phyloP scores from a whole-genome alignment of 352 stramenopile genomes.

The Globisporangium mamillatum region DNA sequence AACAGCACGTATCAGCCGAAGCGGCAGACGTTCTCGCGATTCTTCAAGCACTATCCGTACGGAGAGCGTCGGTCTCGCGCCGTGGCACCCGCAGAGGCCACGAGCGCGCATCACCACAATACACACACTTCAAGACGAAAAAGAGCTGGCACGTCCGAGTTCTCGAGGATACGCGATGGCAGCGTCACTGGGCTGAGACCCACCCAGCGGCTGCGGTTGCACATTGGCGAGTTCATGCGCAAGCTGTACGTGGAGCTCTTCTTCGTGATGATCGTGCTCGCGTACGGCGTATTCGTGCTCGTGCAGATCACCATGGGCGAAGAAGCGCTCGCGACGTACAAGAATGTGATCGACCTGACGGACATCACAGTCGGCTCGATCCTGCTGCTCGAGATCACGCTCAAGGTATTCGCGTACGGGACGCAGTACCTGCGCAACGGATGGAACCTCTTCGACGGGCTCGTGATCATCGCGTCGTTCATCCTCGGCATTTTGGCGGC shows the following conservation, averaged over 20 bases:
- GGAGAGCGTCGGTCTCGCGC: conserved; percentile 55
- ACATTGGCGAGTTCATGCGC: conserved; percentile 79
- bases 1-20: conserved; percentile 49
- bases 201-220: conserved; percentile 44
- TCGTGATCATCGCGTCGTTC: conserved; percentile 81
- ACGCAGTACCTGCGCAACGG: conserved; percentile 57
- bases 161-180: conserved; percentile 32
- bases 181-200: conserved; percentile 27
- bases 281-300: conserved; percentile 82
- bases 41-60: conserved; percentile 62
- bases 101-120: conserved; percentile 12
- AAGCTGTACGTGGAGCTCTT: conserved; percentile 84
- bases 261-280: conserved; percentile 86
- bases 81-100: conserved; percentile 50
- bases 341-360: conserved; percentile 68
- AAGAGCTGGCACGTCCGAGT: conserved; percentile 35
- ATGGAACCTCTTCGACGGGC: conserved; percentile 78
- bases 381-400: conserved; percentile 70
- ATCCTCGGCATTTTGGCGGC: conserved; percentile 67
- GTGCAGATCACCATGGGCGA: conserved; percentile 80
- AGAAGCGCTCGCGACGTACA: conserved; percentile 45
- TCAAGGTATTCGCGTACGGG: conserved; percentile 82
- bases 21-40: conserved; percentile 52
- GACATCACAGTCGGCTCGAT: conserved; percentile 85
- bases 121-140: conserved; percentile 24